phyloP scores from a whole-genome alignment of 805 yeast species.

The Pichia deserticola region DNA sequence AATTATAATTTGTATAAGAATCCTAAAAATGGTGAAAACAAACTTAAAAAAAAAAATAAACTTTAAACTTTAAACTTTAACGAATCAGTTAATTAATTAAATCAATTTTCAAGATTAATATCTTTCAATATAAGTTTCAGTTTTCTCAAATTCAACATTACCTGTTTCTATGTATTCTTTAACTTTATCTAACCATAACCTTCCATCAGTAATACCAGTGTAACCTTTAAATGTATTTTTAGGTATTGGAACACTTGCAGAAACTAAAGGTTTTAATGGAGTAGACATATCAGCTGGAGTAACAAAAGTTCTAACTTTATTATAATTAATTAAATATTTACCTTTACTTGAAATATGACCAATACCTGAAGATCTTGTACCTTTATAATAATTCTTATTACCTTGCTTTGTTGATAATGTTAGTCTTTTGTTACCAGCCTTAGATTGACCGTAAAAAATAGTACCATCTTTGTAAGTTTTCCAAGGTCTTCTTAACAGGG shows the following conservation, averaged over 20 bases:
- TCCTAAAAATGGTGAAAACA: no score
- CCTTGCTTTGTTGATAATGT: constrained; percentile 90
- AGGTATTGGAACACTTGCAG: constrained; percentile 64
- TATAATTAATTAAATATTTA: constrained; percentile 71
- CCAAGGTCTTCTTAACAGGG: constrained; percentile 78
- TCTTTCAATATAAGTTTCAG: constrained; percentile 26
- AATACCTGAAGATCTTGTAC: constrained; percentile 91
- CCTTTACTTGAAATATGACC: constrained; percentile 71
- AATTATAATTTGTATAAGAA: no score
- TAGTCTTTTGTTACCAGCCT: constrained; percentile 75
- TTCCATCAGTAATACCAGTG: constrained; percentile 59
- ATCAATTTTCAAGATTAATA: constrained; percentile 14
- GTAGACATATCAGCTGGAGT: constrained; percentile 48
- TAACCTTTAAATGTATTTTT: constrained; percentile 65
- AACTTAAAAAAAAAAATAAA: not conserved
- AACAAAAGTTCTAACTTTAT: constrained; percentile 82
- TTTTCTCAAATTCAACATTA: constrained; percentile 31
- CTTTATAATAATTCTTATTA: constrained; percentile 89
- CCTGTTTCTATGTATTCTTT: constrained; percentile 76
- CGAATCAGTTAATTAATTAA: no score
- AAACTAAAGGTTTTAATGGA: constrained; percentile 65
- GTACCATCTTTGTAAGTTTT: constrained; percentile 76
- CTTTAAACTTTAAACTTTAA: not conserved
- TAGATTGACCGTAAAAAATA: constrained; percentile 71
- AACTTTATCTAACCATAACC: constrained; percentile 62